phyloP scores from a whole-genome alignment of 2,329 filamentous ascomycete species.

The Dactylellina leptospora region DNA sequence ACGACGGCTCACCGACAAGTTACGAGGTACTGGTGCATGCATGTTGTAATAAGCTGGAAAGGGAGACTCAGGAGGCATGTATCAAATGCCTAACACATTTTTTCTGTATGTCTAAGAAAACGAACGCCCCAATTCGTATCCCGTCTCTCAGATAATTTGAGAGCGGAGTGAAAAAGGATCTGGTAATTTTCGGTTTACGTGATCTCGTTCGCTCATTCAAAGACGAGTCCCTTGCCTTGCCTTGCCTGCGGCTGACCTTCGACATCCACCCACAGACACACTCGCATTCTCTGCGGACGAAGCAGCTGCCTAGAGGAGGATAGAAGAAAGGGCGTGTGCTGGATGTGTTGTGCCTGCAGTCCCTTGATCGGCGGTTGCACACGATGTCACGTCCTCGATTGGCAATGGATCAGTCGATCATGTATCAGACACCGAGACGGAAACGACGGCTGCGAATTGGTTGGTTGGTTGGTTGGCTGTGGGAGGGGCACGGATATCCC shows the following conservation, averaged over 20 bases:
- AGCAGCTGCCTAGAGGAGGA: constrained; percentile 10
- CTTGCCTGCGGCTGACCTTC: not conserved
- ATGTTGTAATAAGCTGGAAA: too few species aligned
- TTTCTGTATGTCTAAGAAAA: not conserved
- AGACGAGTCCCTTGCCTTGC: too few species aligned
- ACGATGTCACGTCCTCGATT: constrained; percentile 28
- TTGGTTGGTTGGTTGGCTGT: too few species aligned
- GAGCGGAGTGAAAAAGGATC: too few species aligned
- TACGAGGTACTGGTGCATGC: too few species aligned
- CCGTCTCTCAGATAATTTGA: too few species aligned
- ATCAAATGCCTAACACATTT: too few species aligned
- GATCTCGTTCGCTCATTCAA: constrained; percentile 2
- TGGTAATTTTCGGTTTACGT: constrained; percentile 8
- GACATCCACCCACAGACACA: not conserved
- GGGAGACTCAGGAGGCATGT: too few species aligned
- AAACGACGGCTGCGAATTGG: too few species aligned
- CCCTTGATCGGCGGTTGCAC: constrained; percentile 27
- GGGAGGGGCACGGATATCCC: not conserved
- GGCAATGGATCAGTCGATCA: constrained; percentile 29
- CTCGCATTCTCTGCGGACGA: not conserved
- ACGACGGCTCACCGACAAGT: too few species aligned
- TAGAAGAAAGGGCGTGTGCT: not conserved
- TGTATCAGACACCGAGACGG: too few species aligned
- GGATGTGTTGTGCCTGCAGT: constrained; percentile 24
- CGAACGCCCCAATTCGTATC: not conserved